These are phyloP conservation scores for Fusarium nisikadoi DNA, from an alignment of 2,329 filamentous ascomycete genomes.

Conservation along the genomic window DNA sequence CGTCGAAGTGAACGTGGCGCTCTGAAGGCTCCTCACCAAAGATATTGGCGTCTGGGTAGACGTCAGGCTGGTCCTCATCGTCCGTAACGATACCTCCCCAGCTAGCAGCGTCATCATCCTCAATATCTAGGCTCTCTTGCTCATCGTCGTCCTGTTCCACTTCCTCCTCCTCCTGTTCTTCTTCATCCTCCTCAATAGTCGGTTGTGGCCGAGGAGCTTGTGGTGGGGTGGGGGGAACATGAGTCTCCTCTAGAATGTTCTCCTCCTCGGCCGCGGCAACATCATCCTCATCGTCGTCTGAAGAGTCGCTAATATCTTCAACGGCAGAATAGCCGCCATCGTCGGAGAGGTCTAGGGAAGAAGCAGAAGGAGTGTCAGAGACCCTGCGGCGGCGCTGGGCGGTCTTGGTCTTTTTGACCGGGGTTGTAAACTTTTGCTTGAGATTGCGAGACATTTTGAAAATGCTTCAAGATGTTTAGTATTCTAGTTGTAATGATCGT, in stretches of 20 bases:
- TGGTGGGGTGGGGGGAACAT: constrained; percentile 50
- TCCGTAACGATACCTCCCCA: constrained; percentile 68
- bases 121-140: constrained; percentile 55
- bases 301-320: constrained; percentile 81
- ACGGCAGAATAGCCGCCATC: constrained; percentile 80
- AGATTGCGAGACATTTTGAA: constrained; percentile 64
- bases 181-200: constrained; percentile 49
- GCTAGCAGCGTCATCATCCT: constrained; percentile 56
- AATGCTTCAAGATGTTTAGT: neutral
- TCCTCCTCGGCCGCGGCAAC: constrained; percentile 82
- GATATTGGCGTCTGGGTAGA: constrained; percentile 52
- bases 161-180: constrained; percentile 51
- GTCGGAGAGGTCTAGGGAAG: constrained; percentile 71
- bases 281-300: constrained; percentile 81
- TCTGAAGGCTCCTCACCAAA: constrained; percentile 55
- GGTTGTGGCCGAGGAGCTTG: constrained; percentile 63
- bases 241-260: constrained; percentile 68
- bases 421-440: constrained; percentile 58
- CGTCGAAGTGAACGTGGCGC: constrained; percentile 80
- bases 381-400: constrained; percentile 57
- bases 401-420: constrained; percentile 57
- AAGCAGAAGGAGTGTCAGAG: constrained; percentile 63
- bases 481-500: neutral
- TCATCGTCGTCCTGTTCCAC: constrained; percentile 55
- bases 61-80: constrained; percentile 57